Conservation (phyloP, 768 basidiomycete species). For the Trametes cinnabarina region DNA sequence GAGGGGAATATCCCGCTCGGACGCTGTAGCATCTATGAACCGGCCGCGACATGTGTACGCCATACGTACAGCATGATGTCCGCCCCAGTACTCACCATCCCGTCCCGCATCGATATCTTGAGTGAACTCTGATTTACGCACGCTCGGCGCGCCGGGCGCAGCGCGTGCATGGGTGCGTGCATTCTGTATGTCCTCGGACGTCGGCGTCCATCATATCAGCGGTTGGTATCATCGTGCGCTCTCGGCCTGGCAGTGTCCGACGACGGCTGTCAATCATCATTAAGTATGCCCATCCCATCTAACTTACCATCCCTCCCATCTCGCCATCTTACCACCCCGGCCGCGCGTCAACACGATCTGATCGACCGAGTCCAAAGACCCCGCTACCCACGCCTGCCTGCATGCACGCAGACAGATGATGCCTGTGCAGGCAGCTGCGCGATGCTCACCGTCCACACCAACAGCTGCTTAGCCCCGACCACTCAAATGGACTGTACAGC, state of each 20-base stretch:
- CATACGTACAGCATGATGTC: background rate
- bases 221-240: no score
- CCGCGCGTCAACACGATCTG: background rate
- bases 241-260: no score
- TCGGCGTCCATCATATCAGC: background rate
- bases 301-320: no score
- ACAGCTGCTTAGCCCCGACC: background rate
- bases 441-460: no score
- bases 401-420: no score
- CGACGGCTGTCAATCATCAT: no score
- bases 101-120: background rate
- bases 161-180: no score
- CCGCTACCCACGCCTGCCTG: background rate
- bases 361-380: background rate
- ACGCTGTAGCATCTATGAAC: background rate
- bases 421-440: no score
- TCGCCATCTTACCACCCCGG: background rate
- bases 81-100: background rate
- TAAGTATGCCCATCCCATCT: no score
- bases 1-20: background rate
- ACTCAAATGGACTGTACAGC: background rate
- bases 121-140: background rate
- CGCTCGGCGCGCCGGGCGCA: background rate
- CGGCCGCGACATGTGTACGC: no score
- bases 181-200: constrained; percentile 1